phyloP scores from a whole-genome alignment of 352 stramenopile species.

The Globisporangium middletonii region DNA sequence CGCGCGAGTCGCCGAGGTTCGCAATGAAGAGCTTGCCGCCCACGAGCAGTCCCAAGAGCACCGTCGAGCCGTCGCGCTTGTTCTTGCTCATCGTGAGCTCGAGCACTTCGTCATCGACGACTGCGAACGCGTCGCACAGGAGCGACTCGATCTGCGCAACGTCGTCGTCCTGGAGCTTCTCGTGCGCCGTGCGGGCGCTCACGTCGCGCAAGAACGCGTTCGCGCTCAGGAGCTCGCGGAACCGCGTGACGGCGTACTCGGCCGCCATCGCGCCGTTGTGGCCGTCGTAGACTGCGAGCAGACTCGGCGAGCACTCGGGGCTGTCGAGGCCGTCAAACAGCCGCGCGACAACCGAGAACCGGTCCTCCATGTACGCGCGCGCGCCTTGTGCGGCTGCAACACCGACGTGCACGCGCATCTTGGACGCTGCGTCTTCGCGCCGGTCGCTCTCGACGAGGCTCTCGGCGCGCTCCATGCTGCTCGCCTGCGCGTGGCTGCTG shows the following conservation, averaged over 20 bases:
- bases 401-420: constrained; percentile 43
- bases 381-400: constrained; percentile 53
- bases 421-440: constrained; percentile 9
- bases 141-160: constrained; percentile 39
- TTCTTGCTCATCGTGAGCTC: constrained; percentile 55
- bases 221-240: constrained; percentile 49
- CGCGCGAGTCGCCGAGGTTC: constrained; percentile 73
- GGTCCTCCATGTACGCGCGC: constrained; percentile 78
- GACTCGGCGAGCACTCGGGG: constrained; percentile 32
- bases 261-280: constrained; percentile 71
- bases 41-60: constrained; percentile 62
- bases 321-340: constrained; percentile 46
- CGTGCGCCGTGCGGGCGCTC: constrained; percentile 27
- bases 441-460: constrained; percentile 12
- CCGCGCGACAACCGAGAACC: constrained; percentile 54
- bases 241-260: constrained; percentile 51
- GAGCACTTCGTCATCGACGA: constrained; percentile 68
- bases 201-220: constrained; percentile 42
- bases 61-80: constrained; percentile 73
- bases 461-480: constrained; percentile 2
- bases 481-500: constrained; percentile 5
- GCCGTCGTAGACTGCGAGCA: constrained; percentile 67
- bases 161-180: constrained; percentile 34
- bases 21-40: constrained; percentile 72
- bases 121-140: constrained; percentile 49